Base-by-base conservation (phyloP, 208 protist genomes). In the Leptomonas seymouri region DNA sequence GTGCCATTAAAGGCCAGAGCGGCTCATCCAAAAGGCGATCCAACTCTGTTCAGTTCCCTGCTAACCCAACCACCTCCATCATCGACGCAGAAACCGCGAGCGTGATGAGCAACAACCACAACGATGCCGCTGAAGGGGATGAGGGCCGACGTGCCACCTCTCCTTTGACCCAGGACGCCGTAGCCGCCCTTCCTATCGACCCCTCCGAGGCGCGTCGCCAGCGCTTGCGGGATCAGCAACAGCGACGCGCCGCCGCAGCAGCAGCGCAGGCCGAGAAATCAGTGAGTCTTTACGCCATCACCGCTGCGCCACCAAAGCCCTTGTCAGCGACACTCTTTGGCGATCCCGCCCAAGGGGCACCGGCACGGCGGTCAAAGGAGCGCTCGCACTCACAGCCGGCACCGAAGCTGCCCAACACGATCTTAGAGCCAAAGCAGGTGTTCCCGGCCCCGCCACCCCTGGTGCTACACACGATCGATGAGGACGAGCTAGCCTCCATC, bases 391-490 rank as follows among this genome's bases (percentile, higher is more conserved):
- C 79, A 36, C 55, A 81, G 57, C 64, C 85, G 48, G 72, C 66
- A 46, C 76, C 80, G 46, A 45, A 79, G 73, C 69, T 76, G 64
- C 71, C 74, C 7, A 71, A 78, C 27, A 74, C 59, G 16, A 66
- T 82, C 21, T n/a, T 85, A 41, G 70, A 81, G 27, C 73, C 75
- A 12, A 60, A 64, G 56, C 55, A 74, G 41, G 54, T 74, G 16
- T 84, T 89, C 72, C 61, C 78, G 3, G 57, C 59, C 15, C 84
- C 85, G 1, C 78, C 87, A 18, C 85, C 84, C 58, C 72, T 93
- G 44, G 64, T 68, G 42, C 74, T 93, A 60, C 85, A 84, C 59
- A 93, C 88, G 6, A 54, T 93, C 16, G 88, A 93, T n/a, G 82
- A 91, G 55, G 82, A 88, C 16, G 79, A 87, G 36, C 49, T 65